Base-by-base conservation (phyloP, 805 yeast species). In the Priceomyces melissophilus region DNA sequence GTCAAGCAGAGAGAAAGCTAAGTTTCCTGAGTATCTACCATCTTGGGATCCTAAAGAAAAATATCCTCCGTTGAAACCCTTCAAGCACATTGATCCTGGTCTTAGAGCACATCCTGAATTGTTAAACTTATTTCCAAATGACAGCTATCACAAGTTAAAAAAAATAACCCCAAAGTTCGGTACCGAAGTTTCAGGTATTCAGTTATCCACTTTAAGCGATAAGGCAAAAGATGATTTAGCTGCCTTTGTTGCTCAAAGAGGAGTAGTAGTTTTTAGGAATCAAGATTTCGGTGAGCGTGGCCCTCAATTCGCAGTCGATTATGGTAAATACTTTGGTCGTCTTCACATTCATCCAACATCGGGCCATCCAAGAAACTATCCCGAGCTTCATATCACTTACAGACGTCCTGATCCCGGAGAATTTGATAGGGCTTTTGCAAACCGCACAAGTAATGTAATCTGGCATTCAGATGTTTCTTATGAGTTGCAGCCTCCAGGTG, bases 201-300 rank as follows among this genome's bases (percentile, higher is more conserved):
- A 81, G 52, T 62, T 83, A 37, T 75, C 83, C 12, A 56, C 68
- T 30, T 70, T 83, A 47, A 57, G 65, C 41, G 73, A 71, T 37
- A 63, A 63, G 14, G 87, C 75, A 25, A 81, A 79, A 53, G 79
- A 84, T 49, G 90, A 84, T 50, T 67, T 84, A 44, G 88, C 90
- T 1, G 65, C 80, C 20, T 67, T 73, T 27, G 80, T 78, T 38
- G 88, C 84, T 14, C 79, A 80, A 53, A 67, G 83, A 54, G 88
- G 86, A 54, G 81, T 84, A 35, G 79, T 79, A 16, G 76, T 79
- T 2, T 79, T 82, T 54, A 72, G 83, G 53, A 71, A 78, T 49
- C 87, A 82, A 58, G 87, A 84, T 55, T 72, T 84, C 44, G 70
- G 75, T 35, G 38, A 44, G 15, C 54, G 63, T 20, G 67, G 67